Percentiles rank a stretch among this genome's conserved stretches.
These are phyloP conservation scores for Sporothrix pseudoabietina DNA, from an alignment of 2,329 filamentous ascomycete species.

Conservation along the genomic window DNA sequence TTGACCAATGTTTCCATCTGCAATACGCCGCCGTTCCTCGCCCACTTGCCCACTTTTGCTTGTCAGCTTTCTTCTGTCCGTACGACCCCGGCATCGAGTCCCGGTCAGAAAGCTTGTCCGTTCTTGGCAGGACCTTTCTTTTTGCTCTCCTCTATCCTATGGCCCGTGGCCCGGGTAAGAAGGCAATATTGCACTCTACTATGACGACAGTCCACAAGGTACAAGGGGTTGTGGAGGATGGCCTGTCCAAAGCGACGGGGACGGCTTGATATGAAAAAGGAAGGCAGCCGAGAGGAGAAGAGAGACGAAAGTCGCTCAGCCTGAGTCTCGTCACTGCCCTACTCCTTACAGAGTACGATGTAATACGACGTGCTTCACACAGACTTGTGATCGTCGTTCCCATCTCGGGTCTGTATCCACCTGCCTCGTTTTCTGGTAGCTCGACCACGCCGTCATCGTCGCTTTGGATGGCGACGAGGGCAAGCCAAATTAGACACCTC, in stretches of 20 bases:
- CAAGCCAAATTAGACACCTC: slow-evolving; percentile 8
- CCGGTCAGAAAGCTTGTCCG: slow-evolving; percentile 25
- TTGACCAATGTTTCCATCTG: not conserved
- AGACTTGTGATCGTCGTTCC: not conserved
- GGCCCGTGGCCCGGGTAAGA: slow-evolving; percentile 5
- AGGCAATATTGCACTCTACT: not conserved
- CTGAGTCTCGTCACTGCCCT: not conserved
- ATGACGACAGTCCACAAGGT: slow-evolving; percentile 18
- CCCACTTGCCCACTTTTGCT: not conserved
- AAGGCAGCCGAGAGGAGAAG: not conserved
- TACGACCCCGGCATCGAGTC: not conserved
- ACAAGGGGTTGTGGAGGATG: not conserved
- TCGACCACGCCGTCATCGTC: not conserved
- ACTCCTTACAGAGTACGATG: not conserved
- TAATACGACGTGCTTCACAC: not conserved
- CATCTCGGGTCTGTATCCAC: not conserved
- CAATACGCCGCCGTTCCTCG: not conserved
- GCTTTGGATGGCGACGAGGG: not conserved
- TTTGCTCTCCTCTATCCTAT: no score
- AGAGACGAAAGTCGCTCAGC: not conserved
- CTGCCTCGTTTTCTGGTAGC: not conserved
- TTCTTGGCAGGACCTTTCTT: slow-evolving; percentile 24
- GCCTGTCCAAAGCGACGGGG: not conserved
- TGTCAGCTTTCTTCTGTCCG: not conserved
- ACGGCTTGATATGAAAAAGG: slow-evolving; percentile 19